Conservation (phyloP, 495 filamentous ascomycete species). For the Sphaerosporella brunnea region DNA sequence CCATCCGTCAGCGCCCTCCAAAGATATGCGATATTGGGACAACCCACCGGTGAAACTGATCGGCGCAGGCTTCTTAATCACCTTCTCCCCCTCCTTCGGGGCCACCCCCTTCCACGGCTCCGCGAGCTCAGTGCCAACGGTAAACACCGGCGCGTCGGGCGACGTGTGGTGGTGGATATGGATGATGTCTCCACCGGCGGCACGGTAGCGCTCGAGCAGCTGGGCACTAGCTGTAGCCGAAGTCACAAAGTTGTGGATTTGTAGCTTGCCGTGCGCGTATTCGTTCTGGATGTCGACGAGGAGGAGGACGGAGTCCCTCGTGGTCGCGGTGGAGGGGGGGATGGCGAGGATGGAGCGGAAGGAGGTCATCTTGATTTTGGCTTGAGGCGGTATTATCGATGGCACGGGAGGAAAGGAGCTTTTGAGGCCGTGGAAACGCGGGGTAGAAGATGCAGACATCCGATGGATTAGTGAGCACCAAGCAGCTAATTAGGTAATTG, state of each 20-base stretch:
- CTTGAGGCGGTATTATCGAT: too few species aligned
- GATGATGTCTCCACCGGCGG: conserved; percentile 34
- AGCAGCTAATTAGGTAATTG: too few species aligned
- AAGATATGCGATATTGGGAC: neutral
- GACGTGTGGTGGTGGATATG: conserved; percentile 40
- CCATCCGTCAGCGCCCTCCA: neutral
- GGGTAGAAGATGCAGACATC: too few species aligned
- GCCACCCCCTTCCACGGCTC: conserved; percentile 37
- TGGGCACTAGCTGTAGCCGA: conserved; percentile 33
- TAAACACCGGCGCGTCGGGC: conserved; percentile 43
- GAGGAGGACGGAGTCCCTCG: conserved; percentile 37
- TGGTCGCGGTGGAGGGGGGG: conserved; percentile 33
- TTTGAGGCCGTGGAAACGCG: too few species aligned
- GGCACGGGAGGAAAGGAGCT: too few species aligned
- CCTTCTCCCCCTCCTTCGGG: conserved; percentile 31
- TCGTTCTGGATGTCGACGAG: conserved; percentile 43
- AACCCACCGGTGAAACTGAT: conserved; percentile 20
- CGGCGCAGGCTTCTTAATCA: conserved; percentile 19
- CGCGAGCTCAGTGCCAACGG: conserved; percentile 34
- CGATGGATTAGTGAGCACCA: too few species aligned
- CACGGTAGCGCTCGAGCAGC: conserved; percentile 37
- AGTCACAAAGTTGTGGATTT: conserved; percentile 31
- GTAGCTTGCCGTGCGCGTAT: conserved; percentile 38
- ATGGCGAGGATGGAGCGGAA: conserved; percentile 36
- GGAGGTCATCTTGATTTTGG: conserved; percentile 23